Evolutionary conservation across 768 basidiomycete species (phyloP), one percentile per base, ranked within the genome.

Genomic region (Lyophyllum semitale): DNA sequence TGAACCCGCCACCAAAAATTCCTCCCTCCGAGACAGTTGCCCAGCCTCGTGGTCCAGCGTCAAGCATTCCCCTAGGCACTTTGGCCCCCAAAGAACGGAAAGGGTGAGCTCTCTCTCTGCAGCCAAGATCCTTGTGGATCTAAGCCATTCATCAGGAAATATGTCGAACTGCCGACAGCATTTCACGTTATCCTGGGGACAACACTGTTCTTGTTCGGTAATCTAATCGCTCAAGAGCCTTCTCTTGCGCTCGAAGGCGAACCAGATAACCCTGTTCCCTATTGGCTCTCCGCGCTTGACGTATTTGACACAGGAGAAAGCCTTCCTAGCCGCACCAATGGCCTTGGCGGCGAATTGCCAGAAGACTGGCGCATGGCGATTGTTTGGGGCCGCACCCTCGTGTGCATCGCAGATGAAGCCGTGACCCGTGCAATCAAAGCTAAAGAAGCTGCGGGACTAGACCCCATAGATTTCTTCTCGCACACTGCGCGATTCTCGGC

Each of bases 351-450:
- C 41, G 65, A 66, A 47, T 55, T 46, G 25, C 72, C 73, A 7
- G 83, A 86, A 61, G 84, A 88, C 68, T 89, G 86, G 87, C 78
- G 82, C 27, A 82, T 88, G 79, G 81, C 84, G 15, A 73, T 87
- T 59, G 73, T 81, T 47, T 87, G 84, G 84, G 87, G 87, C 1
- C 81, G 86, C 59, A 82, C 84, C 6, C 75, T 88, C 49, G 80
- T 88, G 52, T 76, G 75, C 48, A 70, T 89, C 57, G 81, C 85
- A 13, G 82, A 84, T 54, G 82, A 84, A 49, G 68, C 75, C 48
- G 61, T 81, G 27, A 62, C 71, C 22, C 66, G 74, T 30, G 60
- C 49, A 25, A 8, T 29, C 30, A 55, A 51, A 22, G 30, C 68
- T 53, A 62, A 20, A 40, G 59, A 50, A 5, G 17, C 26, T n/a